These are phyloP conservation scores for Ogataea trehalophila DNA, from an alignment of 805 yeast genomes.

Conservation along the genomic window DNA sequence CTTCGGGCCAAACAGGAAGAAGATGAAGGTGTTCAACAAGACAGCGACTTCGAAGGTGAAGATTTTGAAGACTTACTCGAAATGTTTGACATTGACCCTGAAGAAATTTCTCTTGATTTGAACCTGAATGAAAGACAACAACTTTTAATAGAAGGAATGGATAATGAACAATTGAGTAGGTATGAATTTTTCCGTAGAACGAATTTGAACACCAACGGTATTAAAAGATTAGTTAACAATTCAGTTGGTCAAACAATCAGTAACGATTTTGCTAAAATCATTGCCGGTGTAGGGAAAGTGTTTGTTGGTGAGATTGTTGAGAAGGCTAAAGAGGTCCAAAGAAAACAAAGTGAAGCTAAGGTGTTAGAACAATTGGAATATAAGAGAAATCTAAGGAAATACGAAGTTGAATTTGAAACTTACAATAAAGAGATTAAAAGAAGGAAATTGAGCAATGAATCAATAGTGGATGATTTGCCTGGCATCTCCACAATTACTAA, in stretches of 20 bases:
- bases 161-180: slow-evolving; percentile 77
- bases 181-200: slow-evolving; percentile 86
- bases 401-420: slow-evolving; percentile 19
- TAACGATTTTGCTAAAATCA: slow-evolving; percentile 70
- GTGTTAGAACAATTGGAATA: slow-evolving; percentile 36
- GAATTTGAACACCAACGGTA: slow-evolving; percentile 64
- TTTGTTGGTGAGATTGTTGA: slow-evolving; percentile 89
- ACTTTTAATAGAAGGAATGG: slow-evolving; percentile 65
- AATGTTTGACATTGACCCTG: slow-evolving; percentile 27
- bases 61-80: slow-evolving; percentile 29
- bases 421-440: slow-evolving; percentile 30
- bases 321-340: slow-evolving; percentile 68
- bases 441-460: slow-evolving; percentile 37
- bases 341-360: slow-evolving; percentile 43
- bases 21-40: slow-evolving; percentile 24
- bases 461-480: slow-evolving; percentile 21
- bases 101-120: slow-evolving; percentile 29
- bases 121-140: slow-evolving; percentile 54
- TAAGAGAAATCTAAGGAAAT: slow-evolving; percentile 32
- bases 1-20: slow-evolving; percentile 24
- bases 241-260: slow-evolving; percentile 77
- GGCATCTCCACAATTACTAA: slow-evolving; percentile 27
- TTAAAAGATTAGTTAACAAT: slow-evolving; percentile 74
- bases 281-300: slow-evolving; percentile 84
- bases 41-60: slow-evolving; percentile 22